These are phyloP conservation scores for Trichoderma harzianum DNA, from an alignment of 2,329 filamentous ascomycete species.

Conservation along the genomic window DNA sequence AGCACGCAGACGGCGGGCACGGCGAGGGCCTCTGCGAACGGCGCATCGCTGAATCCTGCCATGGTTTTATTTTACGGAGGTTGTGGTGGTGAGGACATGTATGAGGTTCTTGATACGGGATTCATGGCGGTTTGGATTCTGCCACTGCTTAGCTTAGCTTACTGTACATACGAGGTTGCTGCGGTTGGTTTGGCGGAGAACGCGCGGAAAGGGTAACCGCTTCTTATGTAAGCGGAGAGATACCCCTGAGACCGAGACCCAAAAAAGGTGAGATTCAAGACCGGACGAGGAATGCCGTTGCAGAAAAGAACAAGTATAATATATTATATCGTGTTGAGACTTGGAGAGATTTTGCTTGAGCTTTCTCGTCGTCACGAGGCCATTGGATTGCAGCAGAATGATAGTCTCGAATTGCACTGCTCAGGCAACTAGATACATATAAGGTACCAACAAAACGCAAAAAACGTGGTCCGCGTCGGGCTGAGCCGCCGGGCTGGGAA, in stretches of 20 bases:
- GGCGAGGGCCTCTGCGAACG: slow-evolving; percentile 53
- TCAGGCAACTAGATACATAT: background rate
- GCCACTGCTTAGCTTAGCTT: background rate
- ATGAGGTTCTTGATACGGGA: background rate
- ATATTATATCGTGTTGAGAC: background rate
- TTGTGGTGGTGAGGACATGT: background rate
- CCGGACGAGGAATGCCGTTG: background rate
- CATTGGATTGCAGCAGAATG: background rate
- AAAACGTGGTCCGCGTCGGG: background rate
- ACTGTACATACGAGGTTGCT: background rate
- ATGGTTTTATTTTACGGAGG: slow-evolving; percentile 26
- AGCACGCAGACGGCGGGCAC: slow-evolving; percentile 66
- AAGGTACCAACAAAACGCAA: background rate
- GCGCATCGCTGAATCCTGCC: slow-evolving; percentile 42
- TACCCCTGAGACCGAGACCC: background rate
- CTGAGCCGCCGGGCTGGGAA: background rate
- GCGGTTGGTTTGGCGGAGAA: background rate
- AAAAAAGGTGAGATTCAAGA: background rate
- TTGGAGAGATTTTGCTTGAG: background rate
- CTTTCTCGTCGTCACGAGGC: background rate
- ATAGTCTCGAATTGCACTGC: background rate
- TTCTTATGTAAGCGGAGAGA: background rate
- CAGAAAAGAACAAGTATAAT: background rate
- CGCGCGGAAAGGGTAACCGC: background rate
- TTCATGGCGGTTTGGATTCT: background rate